Evolutionary conservation across 2,329 filamentous ascomycete genomes (phyloP), one percentile per base, ranked within the genome.

Genomic region (Neonectria neomacrospora): DNA sequence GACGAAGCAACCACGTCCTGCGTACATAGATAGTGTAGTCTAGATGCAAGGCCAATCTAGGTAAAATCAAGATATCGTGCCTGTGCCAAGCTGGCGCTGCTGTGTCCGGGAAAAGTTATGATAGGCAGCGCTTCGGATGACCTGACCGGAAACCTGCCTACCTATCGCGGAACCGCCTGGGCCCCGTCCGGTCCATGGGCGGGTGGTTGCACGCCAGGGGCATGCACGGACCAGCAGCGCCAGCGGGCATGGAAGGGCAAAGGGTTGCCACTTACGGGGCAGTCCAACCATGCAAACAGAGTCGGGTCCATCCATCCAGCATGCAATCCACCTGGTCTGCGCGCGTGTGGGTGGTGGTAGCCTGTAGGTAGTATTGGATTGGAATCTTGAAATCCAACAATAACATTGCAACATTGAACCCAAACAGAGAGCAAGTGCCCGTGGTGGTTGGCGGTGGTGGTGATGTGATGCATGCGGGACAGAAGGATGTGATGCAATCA

Each of bases 191-290:
- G 30, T 26, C 4, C 23, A 26, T 6, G 23, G 23, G 23, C 23
- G 23, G 23, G 42, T 26, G 42, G 42, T 45, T 42, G 12, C 22
- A 14, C 44, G 44, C 45, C 56, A 59, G 48, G 56, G 56, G 48
- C 48, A 53, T 26, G 14, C 28, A 52, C 48, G 22, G 39, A 39
- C 48, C 28, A 30, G 32, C 14, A 26, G 23, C 16, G 26, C 34
- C 50, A 32, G 28, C n/a, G n/a, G n/a, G n/a, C 30, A 42, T 26
- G 23, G 23, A 26, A 26, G n/a, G n/a, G 3, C 23, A 3, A 6
- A 44, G 41, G 18, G 18, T 22, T 7, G n/a, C 18, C 11, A 20
- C 18, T 18, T n/a, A 11, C n/a, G 6, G 10, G 41, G 20, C 18
- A 20, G 9, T 18, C 32, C 32, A 34, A 34, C 32, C 11, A 34